Base-by-base conservation (phyloP, 1,284 basidiomycete genomes). In the Tilletia setariae region DNA sequence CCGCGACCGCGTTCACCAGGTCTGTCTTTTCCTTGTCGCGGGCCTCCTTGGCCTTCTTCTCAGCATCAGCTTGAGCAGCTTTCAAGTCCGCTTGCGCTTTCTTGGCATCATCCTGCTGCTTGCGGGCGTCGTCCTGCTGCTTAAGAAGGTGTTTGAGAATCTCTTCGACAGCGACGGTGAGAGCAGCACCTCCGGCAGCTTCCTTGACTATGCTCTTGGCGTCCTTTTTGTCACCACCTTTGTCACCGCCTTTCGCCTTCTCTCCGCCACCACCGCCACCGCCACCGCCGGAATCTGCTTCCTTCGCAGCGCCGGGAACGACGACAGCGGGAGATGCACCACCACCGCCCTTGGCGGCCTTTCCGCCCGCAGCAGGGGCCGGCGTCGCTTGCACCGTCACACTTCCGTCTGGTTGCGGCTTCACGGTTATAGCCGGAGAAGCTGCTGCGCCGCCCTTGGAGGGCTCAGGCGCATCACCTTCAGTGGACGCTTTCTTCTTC, bases 141-240 rank as follows among this genome's bases (percentile, higher is more conserved):
- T 73, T 70, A 8, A 78, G 65, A 1, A 78, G 73, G 46, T 79
- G 78, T 69, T 78, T 78, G 59, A 79, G 71, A 49, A 79, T 78
- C 66, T 79, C 78, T 59, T 79, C 78, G 0, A 79, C 76, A 1
- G 78, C 78, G 2, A 76, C 63, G 1, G 76, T 75, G 2, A 79
- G 71, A 7, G 76, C 78, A 16, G 61, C 71, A 6, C 63, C 67
- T 16, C 70, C 77, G 25, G 72, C 72, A 1, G 75, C 76, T 4
- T 61, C 67, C 32, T 73, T 69, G 19, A 76, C 76, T 0, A 69
- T 65, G 15, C 69, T 66, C 11, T 72, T 67, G 15, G 78, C 65
- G 53, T 71, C 67, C 44, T 72, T 67, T 2, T 66, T 67, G 56
- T 74, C 66, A 9, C 63, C 23, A 2, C 51, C 35, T 32, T 71